These are phyloP conservation scores for Boletus fagicola DNA, from an alignment of 768 basidiomycete genomes.

Conservation along the genomic window DNA sequence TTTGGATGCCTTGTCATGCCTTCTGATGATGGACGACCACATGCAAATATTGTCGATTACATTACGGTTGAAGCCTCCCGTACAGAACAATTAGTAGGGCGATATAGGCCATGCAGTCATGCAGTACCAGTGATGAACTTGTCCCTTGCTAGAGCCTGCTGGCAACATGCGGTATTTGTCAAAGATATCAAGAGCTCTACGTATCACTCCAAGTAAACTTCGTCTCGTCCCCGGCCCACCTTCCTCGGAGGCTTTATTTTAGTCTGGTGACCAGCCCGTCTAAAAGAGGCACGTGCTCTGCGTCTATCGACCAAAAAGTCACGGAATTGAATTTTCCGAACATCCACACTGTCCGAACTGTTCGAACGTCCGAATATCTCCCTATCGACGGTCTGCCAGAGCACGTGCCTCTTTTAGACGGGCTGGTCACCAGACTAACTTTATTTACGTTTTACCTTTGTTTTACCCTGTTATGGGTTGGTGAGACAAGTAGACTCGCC, in stretches of 20 bases:
- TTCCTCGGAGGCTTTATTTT: not conserved
- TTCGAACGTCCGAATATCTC: no score
- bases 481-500: not conserved
- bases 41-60: not conserved
- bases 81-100: no score
- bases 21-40: slow-evolving; percentile 1
- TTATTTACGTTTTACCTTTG: not conserved
- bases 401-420: no score
- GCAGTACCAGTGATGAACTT: not conserved
- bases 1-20: slow-evolving; percentile 13
- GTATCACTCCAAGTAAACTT: not conserved
- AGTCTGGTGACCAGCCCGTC: no score
- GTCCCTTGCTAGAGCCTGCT: not conserved
- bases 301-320: no score
- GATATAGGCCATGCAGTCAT: not conserved
- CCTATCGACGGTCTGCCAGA: no score
- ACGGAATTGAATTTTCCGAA: no score
- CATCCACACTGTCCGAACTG: no score
- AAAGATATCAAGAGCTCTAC: not conserved
- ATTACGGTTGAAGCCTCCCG: not conserved
- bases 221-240: not conserved
- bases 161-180: not conserved
- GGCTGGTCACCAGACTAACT: no score
- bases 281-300: no score
- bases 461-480: not conserved